Conservation (phyloP, 2,329 filamentous ascomycete species). For the Mariannaea elegans region DNA sequence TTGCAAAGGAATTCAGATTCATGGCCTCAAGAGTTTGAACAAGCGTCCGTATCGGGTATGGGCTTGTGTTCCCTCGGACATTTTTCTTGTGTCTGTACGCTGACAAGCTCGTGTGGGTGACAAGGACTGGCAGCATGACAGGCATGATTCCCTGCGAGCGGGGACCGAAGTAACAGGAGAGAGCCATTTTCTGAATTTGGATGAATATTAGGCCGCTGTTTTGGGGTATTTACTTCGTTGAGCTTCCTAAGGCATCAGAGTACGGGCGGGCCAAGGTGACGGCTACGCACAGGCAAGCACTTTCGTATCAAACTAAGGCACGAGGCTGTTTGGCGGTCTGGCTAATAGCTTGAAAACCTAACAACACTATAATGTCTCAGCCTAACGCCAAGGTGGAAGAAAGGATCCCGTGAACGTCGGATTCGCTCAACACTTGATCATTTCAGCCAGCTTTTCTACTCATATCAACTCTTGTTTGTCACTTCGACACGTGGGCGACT, state of each 20-base stretch:
- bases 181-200: constrained; percentile 1
- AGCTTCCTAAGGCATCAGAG: constrained; percentile 23
- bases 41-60: constrained; percentile 32
- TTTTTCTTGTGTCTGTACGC: constrained; percentile 52
- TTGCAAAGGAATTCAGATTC: constrained; percentile 3
- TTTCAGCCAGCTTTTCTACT: constrained; percentile 9
- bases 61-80: constrained; percentile 49
- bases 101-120: constrained; percentile 49
- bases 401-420: constrained; percentile 12
- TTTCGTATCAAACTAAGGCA: constrained; percentile 19
- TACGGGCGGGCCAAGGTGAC: constrained; percentile 27
- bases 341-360: neutral
- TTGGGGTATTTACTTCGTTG: constrained; percentile 27
- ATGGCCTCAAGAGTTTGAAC: constrained; percentile 24
- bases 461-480: constrained; percentile 29
- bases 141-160: constrained; percentile 20
- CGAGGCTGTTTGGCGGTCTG: constrained; percentile 17
- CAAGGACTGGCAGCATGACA: constrained; percentile 38
- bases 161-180: constrained; percentile 9
- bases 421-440: constrained; percentile 20
- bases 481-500: constrained; percentile 39
- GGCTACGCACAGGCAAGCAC: constrained; percentile 30
- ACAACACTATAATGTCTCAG: constrained; percentile 13
- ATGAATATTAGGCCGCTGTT: constrained; percentile 14
- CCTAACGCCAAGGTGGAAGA: constrained; percentile 3